These are phyloP conservation scores for Juncus effusus DNA, from an alignment of 176 grass and related monocot genomes.

Conservation along the genomic window DNA sequence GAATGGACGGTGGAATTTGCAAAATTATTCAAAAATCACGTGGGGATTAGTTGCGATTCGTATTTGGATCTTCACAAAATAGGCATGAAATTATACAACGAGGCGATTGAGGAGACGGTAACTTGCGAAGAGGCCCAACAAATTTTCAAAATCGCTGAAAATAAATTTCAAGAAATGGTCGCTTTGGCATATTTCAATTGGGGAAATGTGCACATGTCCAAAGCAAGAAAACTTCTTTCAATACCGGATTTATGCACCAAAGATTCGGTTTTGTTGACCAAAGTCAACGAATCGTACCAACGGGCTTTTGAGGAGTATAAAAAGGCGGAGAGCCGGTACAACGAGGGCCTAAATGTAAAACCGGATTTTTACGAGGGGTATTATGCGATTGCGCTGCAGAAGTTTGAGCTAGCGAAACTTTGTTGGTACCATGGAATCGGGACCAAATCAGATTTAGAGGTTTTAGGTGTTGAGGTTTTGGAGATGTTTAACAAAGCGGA, in stretches of 20 bases:
- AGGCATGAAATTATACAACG: conserved; percentile 60
- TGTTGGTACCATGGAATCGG: conserved; percentile 68
- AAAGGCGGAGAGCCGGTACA: conserved; percentile 67
- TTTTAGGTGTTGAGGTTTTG: conserved; percentile 43
- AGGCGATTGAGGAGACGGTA: conserved; percentile 85
- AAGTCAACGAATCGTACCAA: conserved; percentile 61
- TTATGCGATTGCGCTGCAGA: conserved; percentile 60
- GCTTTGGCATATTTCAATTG: conserved; percentile 79
- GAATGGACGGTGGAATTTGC: conserved; percentile 85
- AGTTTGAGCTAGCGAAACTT: conserved; percentile 95
- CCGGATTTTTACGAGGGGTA: conserved; percentile 80
- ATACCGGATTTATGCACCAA: conserved; percentile 49
- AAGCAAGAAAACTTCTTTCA: conserved; percentile 57
- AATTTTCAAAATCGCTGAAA: conserved; percentile 63
- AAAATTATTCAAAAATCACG: conserved; percentile 70
- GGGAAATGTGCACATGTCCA: conserved; percentile 83
- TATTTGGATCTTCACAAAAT: conserved; percentile 67
- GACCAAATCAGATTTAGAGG: conserved; percentile 48
- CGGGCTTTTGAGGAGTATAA: conserved; percentile 64
- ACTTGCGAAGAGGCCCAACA: conserved; percentile 83
- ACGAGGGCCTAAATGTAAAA: conserved; percentile 64
- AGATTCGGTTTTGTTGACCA: conserved; percentile 36
- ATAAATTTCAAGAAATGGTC: conserved; percentile 84
- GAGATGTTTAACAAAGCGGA: conserved; percentile 82
- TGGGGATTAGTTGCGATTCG: conserved; percentile 61